Evolutionary conservation across 2,329 filamentous ascomycete genomes (phyloP), one percentile per base, ranked within the genome.

Genomic region (Macrophomina pseudophaseolina): DNA sequence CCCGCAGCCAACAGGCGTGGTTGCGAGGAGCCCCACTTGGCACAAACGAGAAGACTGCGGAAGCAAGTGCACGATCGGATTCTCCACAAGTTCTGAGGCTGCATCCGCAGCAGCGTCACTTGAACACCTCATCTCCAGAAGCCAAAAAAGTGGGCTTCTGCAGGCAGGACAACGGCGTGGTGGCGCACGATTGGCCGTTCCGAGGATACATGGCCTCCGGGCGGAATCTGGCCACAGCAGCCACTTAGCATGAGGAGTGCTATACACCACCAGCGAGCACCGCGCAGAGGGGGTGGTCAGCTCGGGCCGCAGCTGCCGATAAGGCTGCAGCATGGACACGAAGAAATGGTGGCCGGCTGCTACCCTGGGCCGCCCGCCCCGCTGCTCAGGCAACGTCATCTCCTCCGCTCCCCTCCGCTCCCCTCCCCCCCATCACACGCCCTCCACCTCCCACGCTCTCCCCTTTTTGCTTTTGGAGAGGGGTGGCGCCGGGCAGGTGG

Each of bases 231-330:
- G 23, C 30, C 11, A 30, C 28, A 28, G n/a, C 14, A 12, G 33
- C 12, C 49, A 16, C 42, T 60, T 48, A 60, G 42, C 42, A 48
- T 30, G 12, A 30, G 35, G 23, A 4, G 32, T 11, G 44, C 44
- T 23, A 62, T 48, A 49, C 42, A 49, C 58, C 44, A 38, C 52
- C 52, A 32, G 52, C 52, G 38, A n/a, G 5, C 52, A 54, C 52
- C 52, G 58, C 16, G 16, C 12, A 5, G 33, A 28, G 38, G 18
- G 18, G 58, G 58, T 62, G 58, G 58, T 62, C 58, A 62, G 58
- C 58, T 11, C 40, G 40, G 58, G 23, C 44, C 58, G 58, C 40
- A 38, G 40, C 32, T 11, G 16, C 58, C 58, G 58, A 62, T 62
- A 62, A 62, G 42, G 58, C 58, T 62, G 58, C 42, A 49, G 11